Evolutionary conservation across 2,329 filamentous ascomycete species (phyloP).

Genomic region (Aureobasidium uvarum): DNA sequence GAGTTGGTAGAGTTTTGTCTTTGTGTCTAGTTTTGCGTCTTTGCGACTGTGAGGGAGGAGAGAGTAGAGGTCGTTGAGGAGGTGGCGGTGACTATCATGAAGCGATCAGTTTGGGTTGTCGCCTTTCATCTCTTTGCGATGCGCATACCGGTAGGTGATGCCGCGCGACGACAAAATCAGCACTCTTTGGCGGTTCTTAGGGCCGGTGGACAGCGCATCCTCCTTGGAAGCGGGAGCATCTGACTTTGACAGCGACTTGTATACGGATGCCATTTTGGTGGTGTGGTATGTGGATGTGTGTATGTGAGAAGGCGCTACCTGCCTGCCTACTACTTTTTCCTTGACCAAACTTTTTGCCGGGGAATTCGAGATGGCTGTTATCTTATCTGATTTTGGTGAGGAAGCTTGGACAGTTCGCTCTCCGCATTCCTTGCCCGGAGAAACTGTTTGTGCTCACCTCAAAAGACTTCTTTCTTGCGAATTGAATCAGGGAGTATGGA

Average conservation of each 20-base stretch:
- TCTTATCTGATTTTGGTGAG: constrained; percentile 16
- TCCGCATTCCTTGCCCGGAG: constrained; percentile 16
- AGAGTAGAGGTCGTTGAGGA: constrained; percentile 82
- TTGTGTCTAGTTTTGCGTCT: constrained; percentile 95
- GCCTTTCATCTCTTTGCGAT: no score
- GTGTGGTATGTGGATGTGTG: constrained; percentile 1
- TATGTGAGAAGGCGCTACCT: no score
- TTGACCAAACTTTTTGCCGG: not conserved
- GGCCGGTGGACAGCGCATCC: constrained; percentile 34
- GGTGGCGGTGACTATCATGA: constrained; percentile 73
- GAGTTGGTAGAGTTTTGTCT: constrained; percentile 77
- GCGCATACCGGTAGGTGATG: constrained; percentile 73
- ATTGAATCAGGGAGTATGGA: not conserved
- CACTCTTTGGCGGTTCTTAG: constrained; percentile 59
- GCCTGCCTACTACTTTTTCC: no score
- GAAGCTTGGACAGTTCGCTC: constrained; percentile 5
- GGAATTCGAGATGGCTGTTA: constrained; percentile 12
- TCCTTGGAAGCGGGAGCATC: constrained; percentile 38
- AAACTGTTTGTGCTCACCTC: not conserved
- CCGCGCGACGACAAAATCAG: constrained; percentile 90
- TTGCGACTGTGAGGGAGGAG: constrained; percentile 91
- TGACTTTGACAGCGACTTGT: constrained; percentile 53
- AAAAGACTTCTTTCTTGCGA: not conserved
- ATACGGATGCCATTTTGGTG: constrained; percentile 54
- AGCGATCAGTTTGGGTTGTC: not conserved